phyloP scores from a whole-genome alignment of 345 rosid species.

The Salix koriyanagi region DNA sequence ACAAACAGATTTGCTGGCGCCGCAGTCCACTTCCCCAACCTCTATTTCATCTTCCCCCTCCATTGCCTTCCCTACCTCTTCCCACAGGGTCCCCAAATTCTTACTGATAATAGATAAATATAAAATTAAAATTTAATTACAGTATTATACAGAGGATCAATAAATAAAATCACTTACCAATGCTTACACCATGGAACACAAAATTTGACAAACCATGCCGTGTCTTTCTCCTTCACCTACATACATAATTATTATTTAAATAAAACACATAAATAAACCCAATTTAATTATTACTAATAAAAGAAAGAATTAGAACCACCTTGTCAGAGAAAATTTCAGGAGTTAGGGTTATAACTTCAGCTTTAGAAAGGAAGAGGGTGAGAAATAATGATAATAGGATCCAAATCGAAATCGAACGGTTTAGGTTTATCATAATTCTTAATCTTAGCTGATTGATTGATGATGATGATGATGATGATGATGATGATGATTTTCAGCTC shows the following conservation, averaged over 20 bases:
- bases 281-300: neutral
- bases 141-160: neutral
- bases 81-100: constrained; percentile 90
- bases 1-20: constrained; percentile 67
- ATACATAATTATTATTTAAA: neutral
- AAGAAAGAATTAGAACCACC: constrained; percentile 30
- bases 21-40: constrained; percentile 94
- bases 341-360: constrained; percentile 84
- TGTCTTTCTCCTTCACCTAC: constrained; percentile 94
- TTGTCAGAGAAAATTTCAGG: constrained; percentile 92
- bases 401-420: constrained; percentile 2
- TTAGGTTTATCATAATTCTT: constrained; percentile 15
- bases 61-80: constrained; percentile 78
- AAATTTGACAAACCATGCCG: constrained; percentile 91
- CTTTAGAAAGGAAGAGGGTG: constrained; percentile 24
- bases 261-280: neutral
- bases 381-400: neutral
- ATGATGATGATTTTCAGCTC: neutral
- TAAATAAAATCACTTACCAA: constrained; percentile 46
- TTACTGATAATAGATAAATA: constrained; percentile 47
- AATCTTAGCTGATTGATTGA: neutral
- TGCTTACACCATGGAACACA: constrained; percentile 99
- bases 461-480: neutral
- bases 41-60: constrained; percentile 94
- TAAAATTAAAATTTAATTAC: neutral